A percentile compares a stretch with the other conserved stretches of the same genome.
These are phyloP conservation scores for Dioscorea dumetorum DNA, from an alignment of 106 monocot species.

Conservation along the genomic window DNA sequence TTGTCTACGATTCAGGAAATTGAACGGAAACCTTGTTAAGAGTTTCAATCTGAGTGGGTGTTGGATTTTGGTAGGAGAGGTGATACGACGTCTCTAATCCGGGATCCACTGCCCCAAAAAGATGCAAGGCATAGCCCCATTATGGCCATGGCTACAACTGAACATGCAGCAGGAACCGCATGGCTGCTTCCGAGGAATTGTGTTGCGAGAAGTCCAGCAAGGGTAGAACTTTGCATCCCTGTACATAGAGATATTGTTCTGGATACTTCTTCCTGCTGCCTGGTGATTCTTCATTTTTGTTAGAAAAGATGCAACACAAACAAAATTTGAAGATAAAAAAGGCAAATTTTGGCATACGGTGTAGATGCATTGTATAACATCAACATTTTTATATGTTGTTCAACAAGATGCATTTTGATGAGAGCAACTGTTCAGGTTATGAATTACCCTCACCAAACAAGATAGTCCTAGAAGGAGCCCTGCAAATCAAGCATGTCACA, in stretches of 20 bases:
- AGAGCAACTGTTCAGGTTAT: no score
- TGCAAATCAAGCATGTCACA: no score
- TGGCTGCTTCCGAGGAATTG: constrained; percentile 91
- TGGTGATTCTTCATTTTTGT: constrained; percentile 9
- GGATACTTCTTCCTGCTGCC: constrained; percentile 77
- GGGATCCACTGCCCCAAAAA: constrained; percentile 83
- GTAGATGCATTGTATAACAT: no score
- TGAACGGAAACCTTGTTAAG: no score
- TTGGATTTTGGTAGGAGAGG: constrained; percentile 1
- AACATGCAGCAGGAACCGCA: constrained; percentile 94
- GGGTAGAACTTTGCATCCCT: constrained; percentile 98
- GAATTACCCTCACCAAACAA: no score
- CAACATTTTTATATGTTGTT: no score
- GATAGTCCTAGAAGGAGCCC: no score
- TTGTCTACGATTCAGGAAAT: no score
- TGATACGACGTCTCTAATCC: constrained; percentile 52
- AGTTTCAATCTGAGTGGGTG: constrained; percentile 8
- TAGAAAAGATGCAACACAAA: constrained; percentile 2
- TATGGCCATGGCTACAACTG: constrained; percentile 92
- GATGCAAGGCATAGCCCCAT: constrained; percentile 82
- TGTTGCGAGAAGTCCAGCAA: constrained; percentile 92
- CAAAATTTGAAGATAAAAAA: neutral
- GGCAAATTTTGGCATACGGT: neutral
- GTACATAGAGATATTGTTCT: constrained; percentile 92
- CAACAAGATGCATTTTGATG: no score